Evolutionary conservation across 2,329 filamentous ascomycete species (phyloP).

Genomic region (Cercospora zeae-maydis): DNA sequence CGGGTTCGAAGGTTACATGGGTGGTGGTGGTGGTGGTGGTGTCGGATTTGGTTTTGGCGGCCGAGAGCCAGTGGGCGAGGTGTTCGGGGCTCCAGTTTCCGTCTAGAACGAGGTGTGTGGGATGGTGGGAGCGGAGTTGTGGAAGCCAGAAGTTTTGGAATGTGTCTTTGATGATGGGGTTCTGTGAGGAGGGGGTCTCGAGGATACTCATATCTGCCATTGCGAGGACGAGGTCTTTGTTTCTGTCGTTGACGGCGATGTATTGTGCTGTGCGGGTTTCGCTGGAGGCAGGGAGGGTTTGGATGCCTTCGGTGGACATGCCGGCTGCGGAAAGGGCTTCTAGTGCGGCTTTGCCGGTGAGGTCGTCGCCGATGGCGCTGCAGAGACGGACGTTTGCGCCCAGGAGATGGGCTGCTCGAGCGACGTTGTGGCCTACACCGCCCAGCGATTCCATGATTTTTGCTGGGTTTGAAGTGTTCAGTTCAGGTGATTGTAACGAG

Average conservation of each 20-base stretch:
- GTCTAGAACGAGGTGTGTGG: constrained; percentile 79
- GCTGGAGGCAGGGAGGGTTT: constrained; percentile 39
- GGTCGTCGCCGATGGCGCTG: constrained; percentile 76
- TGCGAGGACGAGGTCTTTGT: constrained; percentile 80
- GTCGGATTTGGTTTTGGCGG: constrained; percentile 52
- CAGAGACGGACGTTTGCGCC: constrained; percentile 67
- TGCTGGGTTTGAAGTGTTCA: constrained; percentile 83
- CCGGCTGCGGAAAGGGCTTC: constrained; percentile 61
- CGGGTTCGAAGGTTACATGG: constrained; percentile 79
- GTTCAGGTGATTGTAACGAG: constrained; percentile 46
- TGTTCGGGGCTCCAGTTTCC: constrained; percentile 74
- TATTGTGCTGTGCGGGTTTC: constrained; percentile 80
- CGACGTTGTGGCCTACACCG: constrained; percentile 89
- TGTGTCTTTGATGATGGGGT: constrained; percentile 34
- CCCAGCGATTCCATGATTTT: constrained; percentile 78
- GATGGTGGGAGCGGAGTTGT: constrained; percentile 54
- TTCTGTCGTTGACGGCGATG: constrained; percentile 78
- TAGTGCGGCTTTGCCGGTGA: constrained; percentile 70
- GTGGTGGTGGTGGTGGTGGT: constrained; percentile 45
- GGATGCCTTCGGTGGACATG: constrained; percentile 63
- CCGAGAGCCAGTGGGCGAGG: constrained; percentile 64
- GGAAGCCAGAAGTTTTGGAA: constrained; percentile 59
- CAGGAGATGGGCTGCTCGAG: constrained; percentile 72
- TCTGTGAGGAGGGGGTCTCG: constrained; percentile 37
- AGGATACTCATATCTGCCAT: constrained; percentile 96